These are phyloP conservation scores for Septoria linicola DNA, from an alignment of 2,329 filamentous ascomycete species.

Conservation along the genomic window DNA sequence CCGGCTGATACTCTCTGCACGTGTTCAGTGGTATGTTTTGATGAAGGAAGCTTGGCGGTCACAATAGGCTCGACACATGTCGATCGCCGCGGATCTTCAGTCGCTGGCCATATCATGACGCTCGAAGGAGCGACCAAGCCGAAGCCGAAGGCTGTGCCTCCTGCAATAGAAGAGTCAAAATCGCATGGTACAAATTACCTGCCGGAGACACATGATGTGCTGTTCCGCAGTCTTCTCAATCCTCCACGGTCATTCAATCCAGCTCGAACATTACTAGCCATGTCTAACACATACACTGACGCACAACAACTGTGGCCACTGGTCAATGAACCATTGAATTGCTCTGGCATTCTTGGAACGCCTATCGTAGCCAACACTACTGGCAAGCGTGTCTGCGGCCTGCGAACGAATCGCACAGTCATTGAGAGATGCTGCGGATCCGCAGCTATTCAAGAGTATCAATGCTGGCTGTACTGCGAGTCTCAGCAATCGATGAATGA, in stretches of 20 bases:
- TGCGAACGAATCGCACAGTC: conserved; percentile 3
- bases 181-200: not conserved
- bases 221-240: not conserved
- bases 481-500: not conserved
- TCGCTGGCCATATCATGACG: not conserved
- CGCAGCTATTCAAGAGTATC: conserved; percentile 11
- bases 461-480: conserved; percentile 20
- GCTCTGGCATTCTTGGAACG: not conserved
- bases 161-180: not conserved
- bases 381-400: conserved; percentile 2
- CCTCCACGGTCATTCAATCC: not conserved
- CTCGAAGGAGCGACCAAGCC: not conserved
- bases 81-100: conserved; percentile 2
- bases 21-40: not conserved
- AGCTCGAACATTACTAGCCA: not conserved
- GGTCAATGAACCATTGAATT: not conserved
- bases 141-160: not conserved
- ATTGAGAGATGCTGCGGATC: conserved; percentile 8
- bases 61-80: not conserved
- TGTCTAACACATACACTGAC: conserved; percentile 1
- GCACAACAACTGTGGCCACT: conserved; percentile 3
- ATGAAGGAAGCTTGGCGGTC: conserved; percentile 8
- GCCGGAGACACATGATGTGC: not conserved
- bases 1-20: too few relatives aligned
- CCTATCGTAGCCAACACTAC: conserved; percentile 10